These are phyloP conservation scores for Erythrophleum ivorense DNA, from an alignment of 331 rosid genomes.

Conservation along the genomic window DNA sequence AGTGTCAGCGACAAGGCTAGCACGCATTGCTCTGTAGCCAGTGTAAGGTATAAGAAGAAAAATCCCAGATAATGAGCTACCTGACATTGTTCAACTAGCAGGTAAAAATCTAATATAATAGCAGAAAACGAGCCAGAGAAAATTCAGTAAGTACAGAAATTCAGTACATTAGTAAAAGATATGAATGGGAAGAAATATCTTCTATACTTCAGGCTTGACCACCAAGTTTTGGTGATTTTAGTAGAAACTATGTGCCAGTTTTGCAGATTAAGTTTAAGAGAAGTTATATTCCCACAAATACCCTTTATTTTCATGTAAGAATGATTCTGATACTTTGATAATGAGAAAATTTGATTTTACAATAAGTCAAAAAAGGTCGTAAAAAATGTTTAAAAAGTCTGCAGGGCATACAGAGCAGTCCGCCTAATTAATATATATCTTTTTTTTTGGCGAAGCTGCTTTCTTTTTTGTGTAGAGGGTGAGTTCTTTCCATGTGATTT, in stretches of 20 bases:
- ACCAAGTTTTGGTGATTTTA: background rate
- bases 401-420: too few species aligned
- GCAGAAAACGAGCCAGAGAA: too few species aligned
- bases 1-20: conserved; percentile 96
- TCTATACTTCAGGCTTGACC: too few species aligned
- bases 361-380: too few species aligned
- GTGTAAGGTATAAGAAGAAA: conserved; percentile 95
- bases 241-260: conserved; percentile 33
- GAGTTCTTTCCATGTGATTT: too few species aligned
- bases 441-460: too few species aligned
- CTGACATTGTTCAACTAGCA: conserved; percentile 49
- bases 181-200: too few species aligned
- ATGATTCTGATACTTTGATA: background rate
- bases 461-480: too few species aligned
- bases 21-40: conserved; percentile 97
- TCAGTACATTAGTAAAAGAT: too few species aligned
- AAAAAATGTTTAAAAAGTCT: too few species aligned
- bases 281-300: conserved; percentile 10
- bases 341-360: background rate
- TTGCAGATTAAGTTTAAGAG: background rate
- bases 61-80: conserved; percentile 92
- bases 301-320: background rate
- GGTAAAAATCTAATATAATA: background rate
- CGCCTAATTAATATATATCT: too few species aligned
- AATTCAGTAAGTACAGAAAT: too few species aligned